Evolutionary conservation across 441 rosid species (phyloP).

Genomic region (Manihot esculenta): DNA sequence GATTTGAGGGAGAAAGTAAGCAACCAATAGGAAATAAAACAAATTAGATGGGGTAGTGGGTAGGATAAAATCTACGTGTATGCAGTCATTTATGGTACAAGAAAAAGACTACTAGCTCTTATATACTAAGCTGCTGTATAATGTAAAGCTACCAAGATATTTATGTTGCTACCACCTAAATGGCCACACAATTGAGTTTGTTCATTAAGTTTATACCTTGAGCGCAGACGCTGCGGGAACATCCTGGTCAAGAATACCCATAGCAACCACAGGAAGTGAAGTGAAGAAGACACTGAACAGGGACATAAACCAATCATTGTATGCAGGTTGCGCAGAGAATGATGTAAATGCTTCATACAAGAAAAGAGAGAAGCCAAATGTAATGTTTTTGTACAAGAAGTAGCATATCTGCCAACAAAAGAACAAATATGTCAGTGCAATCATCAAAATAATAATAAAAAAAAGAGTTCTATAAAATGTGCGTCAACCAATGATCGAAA

Average conservation of each 20-base stretch:
- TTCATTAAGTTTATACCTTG: constrained; percentile 37
- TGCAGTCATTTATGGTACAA: background rate
- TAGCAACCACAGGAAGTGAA: constrained; percentile 84
- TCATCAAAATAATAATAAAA: constrained; percentile 3
- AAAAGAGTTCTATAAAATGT: background rate
- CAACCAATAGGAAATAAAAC: background rate
- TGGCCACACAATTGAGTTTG: background rate
- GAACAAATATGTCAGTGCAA: constrained; percentile 8
- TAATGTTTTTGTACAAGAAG: constrained; percentile 94
- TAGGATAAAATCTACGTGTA: background rate
- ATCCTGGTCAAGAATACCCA: constrained; percentile 92
- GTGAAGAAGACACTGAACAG: constrained; percentile 84
- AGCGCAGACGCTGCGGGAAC: constrained; percentile 60
- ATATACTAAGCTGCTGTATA: background rate
- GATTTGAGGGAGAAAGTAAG: background rate
- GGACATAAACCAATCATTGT: constrained; percentile 83
- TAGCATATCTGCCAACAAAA: constrained; percentile 72
- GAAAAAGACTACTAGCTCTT: background rate
- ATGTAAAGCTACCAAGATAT: background rate
- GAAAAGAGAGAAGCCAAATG: constrained; percentile 81
- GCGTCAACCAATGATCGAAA: background rate
- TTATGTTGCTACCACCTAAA: constrained; percentile 1
- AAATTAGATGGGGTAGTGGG: background rate
- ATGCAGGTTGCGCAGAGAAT: constrained; percentile 78
- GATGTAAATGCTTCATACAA: constrained; percentile 76